phyloP scores from a whole-genome alignment of 192 early-diverging fungal genomes.

The Helicostylum pulchrum region DNA sequence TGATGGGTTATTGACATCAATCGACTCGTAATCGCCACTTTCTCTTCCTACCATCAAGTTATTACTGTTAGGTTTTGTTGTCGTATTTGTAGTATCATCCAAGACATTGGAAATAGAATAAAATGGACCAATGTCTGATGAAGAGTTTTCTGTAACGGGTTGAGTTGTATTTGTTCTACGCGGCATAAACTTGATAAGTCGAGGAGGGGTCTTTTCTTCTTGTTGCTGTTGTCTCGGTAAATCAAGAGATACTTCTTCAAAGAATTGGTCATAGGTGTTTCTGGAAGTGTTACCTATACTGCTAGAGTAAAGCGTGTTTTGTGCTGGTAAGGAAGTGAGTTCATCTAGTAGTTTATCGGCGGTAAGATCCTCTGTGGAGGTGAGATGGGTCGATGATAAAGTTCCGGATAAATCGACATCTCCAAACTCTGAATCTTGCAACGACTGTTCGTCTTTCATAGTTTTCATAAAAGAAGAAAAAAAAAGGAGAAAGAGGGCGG shows the following conservation, averaged over 20 bases:
- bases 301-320: neutral
- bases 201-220: slow-evolving; percentile 2
- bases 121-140: slow-evolving; percentile 35
- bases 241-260: slow-evolving; percentile 42
- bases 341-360: slow-evolving; percentile 32
- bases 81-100: slow-evolving; percentile 20
- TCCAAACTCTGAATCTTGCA: slow-evolving; percentile 6
- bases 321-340: slow-evolving; percentile 2
- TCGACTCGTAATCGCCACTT: neutral
- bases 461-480: neutral
- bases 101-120: slow-evolving; percentile 37
- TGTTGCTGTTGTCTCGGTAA: slow-evolving; percentile 28
- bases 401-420: neutral
- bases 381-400: slow-evolving; percentile 10
- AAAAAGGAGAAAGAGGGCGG: neutral
- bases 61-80: slow-evolving; percentile 1
- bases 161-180: slow-evolving; percentile 15
- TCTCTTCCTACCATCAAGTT: neutral
- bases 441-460: neutral
- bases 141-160: neutral
- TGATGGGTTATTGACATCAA: neutral
- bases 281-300: slow-evolving; percentile 3
- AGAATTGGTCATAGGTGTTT: slow-evolving; percentile 35
- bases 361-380: slow-evolving; percentile 5
- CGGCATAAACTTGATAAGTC: slow-evolving; percentile 30